These are phyloP conservation scores for Claviceps pazoutovae DNA, from an alignment of 2,329 filamentous ascomycete genomes.

Conservation along the genomic window DNA sequence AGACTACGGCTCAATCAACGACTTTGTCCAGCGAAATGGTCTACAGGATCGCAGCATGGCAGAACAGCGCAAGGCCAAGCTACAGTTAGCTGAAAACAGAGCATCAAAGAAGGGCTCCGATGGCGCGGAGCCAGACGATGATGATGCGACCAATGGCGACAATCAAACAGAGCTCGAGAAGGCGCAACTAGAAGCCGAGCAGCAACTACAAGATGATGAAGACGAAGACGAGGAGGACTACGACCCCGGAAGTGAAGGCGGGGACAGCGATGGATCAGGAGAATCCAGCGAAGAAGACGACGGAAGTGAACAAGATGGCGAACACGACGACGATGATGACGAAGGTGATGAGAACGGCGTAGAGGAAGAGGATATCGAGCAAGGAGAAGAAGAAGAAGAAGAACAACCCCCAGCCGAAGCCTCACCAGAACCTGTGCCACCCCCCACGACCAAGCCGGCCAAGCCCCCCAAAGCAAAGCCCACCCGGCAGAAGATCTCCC, in stretches of 20 bases:
- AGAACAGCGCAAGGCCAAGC: constrained; percentile 51
- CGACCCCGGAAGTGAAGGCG: constrained; percentile 46
- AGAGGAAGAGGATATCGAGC: constrained; percentile 9
- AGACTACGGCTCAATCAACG: constrained; percentile 50
- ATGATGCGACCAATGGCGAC: constrained; percentile 14
- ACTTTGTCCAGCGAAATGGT: constrained; percentile 46
- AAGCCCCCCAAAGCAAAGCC: constrained; percentile 6
- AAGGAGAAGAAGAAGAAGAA: constrained; percentile 8
- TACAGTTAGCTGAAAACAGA: constrained; percentile 45
- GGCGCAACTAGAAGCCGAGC: constrained; percentile 36
- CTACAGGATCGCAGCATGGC: constrained; percentile 57
- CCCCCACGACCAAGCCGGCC: constrained; percentile 6
- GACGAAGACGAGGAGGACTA: constrained; percentile 55
- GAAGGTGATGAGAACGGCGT: constrained; percentile 19
- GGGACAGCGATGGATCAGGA: constrained; percentile 41
- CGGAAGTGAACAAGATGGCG: constrained; percentile 36
- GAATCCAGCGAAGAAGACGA: constrained; percentile 35
- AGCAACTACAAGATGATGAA: constrained; percentile 43
- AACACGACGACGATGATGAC: constrained; percentile 25
- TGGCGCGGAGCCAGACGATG: constrained; percentile 22
- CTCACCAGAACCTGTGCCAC: not conserved
- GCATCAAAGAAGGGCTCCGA: constrained; percentile 30
- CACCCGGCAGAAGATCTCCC: constrained; percentile 2
- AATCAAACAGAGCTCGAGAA: constrained; percentile 34
- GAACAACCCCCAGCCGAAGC: constrained; percentile 9